Evolutionary conservation across 1,284 basidiomycete genomes (phyloP).

Genomic region (Trichosporon sp.): DNA sequence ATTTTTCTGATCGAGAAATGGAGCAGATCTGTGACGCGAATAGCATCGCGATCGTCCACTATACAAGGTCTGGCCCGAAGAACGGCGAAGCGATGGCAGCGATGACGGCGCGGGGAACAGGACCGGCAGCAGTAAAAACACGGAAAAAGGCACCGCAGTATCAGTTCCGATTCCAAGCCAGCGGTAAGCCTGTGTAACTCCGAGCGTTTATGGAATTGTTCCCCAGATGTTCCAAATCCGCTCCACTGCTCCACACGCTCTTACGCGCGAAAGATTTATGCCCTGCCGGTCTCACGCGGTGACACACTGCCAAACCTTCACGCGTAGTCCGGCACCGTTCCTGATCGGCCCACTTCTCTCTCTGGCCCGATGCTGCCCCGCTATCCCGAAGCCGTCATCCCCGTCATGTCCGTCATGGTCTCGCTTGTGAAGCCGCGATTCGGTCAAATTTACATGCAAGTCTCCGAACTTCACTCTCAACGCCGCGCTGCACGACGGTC

Average conservation of each 20-base stretch:
- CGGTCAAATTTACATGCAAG: neutral
- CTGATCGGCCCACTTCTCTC: neutral
- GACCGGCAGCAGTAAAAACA: neutral
- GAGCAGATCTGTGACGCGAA: too few relatives aligned
- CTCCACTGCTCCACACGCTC: neutral
- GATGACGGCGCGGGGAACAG: too few relatives aligned
- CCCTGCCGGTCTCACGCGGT: neutral
- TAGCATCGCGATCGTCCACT: too few relatives aligned
- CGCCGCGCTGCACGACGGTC: neutral
- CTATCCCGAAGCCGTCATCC: neutral
- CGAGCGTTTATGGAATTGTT: neutral
- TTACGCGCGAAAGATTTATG: too few relatives aligned
- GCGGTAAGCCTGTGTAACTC: constrained; percentile 3
- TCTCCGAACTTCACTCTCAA: neutral
- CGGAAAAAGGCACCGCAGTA: constrained; percentile 1
- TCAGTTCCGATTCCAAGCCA: constrained; percentile 1
- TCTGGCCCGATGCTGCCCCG: neutral
- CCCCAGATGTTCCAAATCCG: neutral
- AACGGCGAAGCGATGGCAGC: too few relatives aligned
- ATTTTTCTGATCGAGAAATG: too few relatives aligned
- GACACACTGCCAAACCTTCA: neutral
- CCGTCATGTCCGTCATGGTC: too few relatives aligned
- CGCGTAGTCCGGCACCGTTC: neutral
- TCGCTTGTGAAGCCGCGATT: neutral
- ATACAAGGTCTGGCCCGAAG: too few relatives aligned